Conservation (phyloP, 176 grass and related monocot species). For the Areca catechu region DNA sequence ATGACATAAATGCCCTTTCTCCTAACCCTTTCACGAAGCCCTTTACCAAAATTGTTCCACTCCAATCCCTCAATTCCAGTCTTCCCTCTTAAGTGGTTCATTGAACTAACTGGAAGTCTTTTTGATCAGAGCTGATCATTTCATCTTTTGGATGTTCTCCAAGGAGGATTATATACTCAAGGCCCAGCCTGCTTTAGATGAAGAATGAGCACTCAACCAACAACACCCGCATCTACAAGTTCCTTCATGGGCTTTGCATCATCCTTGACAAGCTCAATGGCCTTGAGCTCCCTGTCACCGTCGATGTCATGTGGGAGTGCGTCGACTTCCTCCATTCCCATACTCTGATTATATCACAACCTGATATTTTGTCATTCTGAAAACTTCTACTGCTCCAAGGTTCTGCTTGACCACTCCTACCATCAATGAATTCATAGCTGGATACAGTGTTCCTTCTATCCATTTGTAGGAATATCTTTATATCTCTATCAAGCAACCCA, state of each 20-base stretch:
- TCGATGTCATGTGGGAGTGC: constrained; percentile 67
- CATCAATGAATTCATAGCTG: constrained; percentile 54
- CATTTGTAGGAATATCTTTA: constrained; percentile 44
- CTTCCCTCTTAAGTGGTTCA: too few relatives aligned
- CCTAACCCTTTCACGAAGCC: too few relatives aligned
- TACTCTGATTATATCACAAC: constrained; percentile 1
- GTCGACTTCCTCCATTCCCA: constrained; percentile 40
- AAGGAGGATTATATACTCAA: constrained; percentile 14
- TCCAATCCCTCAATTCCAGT: too few relatives aligned
- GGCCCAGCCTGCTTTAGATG: constrained; percentile 62
- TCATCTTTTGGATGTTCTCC: too few relatives aligned
- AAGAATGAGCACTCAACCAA: constrained; percentile 33
- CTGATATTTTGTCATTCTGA: constrained; percentile 25
- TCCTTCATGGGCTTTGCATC: constrained; percentile 28
- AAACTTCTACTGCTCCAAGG: constrained; percentile 49
- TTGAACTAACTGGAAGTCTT: too few relatives aligned
- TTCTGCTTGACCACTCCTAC: constrained; percentile 48
- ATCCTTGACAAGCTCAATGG: constrained; percentile 49
- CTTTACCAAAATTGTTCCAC: too few relatives aligned
- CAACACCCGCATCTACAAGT: constrained; percentile 43
- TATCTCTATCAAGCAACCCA: constrained; percentile 44
- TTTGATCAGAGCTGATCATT: too few relatives aligned
- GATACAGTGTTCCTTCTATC: constrained; percentile 55
- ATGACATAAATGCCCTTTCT: too few relatives aligned
- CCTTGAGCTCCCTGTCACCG: constrained; percentile 65